A percentile compares a stretch with the other conserved stretches of the same genome.
Conservation (phyloP, 148 eudicot genomes). For the Amaranthus cruentus region DNA sequence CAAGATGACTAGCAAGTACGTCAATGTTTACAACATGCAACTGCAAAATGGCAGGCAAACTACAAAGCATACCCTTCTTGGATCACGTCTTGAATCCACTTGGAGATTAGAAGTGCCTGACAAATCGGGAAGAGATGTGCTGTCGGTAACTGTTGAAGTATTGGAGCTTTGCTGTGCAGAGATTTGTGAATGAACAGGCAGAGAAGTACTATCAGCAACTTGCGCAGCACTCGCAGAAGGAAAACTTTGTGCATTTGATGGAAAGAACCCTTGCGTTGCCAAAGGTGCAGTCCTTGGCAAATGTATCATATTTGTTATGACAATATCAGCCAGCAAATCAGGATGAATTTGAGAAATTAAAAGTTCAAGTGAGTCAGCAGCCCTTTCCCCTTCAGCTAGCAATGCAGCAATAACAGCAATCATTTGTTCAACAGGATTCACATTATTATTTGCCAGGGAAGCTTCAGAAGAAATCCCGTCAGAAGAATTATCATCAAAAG, state of each 20-base stretch:
- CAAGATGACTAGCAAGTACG: not conserved
- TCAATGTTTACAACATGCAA: slow-evolving; percentile 3
- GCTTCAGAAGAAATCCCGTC: slow-evolving; percentile 52
- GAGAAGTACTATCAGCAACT: slow-evolving; percentile 29
- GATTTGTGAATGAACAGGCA: slow-evolving; percentile 31
- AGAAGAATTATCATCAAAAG: slow-evolving; percentile 35
- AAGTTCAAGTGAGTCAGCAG: slow-evolving; percentile 76
- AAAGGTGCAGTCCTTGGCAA: slow-evolving; percentile 67
- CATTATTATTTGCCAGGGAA: slow-evolving; percentile 38
- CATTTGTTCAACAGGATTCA: slow-evolving; percentile 85
- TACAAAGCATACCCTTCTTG: slow-evolving; percentile 66
- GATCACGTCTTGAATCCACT: slow-evolving; percentile 81
- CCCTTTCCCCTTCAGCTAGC: slow-evolving; percentile 92
- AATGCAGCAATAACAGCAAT: slow-evolving; percentile 90
- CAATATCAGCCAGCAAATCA: slow-evolving; percentile 93
- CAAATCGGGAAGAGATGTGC: slow-evolving; percentile 43
- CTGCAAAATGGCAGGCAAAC: slow-evolving; percentile 12
- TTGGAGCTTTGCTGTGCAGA: slow-evolving; percentile 35
- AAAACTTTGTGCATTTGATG: slow-evolving; percentile 33
- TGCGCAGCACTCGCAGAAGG: slow-evolving; percentile 31
- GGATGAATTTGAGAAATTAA: slow-evolving; percentile 75
- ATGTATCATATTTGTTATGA: slow-evolving; percentile 86
- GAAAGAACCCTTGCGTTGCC: slow-evolving; percentile 24
- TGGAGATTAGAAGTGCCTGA: slow-evolving; percentile 41
- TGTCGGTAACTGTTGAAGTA: slow-evolving; percentile 30